Conservation (phyloP, 495 filamentous ascomycete genomes). For the Lasiosphaeria miniovina region DNA sequence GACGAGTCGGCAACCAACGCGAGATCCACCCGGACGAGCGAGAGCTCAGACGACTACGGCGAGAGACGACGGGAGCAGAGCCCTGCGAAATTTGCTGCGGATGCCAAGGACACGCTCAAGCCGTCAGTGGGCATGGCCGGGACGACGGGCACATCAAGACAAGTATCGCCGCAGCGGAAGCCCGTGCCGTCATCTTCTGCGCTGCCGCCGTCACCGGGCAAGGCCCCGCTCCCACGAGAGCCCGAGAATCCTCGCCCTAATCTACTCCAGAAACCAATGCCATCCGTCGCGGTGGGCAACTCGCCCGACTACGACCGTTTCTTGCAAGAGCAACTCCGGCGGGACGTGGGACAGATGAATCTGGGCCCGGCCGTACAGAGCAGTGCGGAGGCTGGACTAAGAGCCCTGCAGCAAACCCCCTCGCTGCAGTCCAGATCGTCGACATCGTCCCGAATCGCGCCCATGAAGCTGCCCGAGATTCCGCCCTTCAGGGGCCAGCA, state of each 20-base stretch:
- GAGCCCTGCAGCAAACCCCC: conserved; percentile 14
- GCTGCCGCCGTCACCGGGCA: conserved; percentile 55
- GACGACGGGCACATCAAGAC: conserved; percentile 39
- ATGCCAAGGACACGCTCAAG: conserved; percentile 42
- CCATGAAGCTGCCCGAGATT: conserved; percentile 50
- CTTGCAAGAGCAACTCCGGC: conserved; percentile 57
- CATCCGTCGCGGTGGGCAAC: conserved; percentile 22
- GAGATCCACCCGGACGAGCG: conserved; percentile 46
- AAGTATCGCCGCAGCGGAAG: conserved; percentile 59
- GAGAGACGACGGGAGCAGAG: conserved; percentile 40
- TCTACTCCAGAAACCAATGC: conserved; percentile 35
- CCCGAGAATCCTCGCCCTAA: conserved; percentile 44
- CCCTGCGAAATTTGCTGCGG: conserved; percentile 40
- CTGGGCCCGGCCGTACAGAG: conserved; percentile 28
- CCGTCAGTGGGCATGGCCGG: conserved; percentile 16
- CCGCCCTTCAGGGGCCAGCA: conserved; percentile 47
- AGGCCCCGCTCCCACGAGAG: conserved; percentile 26
- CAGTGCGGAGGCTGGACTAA: background rate
- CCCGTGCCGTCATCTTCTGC: conserved; percentile 56
- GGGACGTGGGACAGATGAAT: conserved; percentile 55
- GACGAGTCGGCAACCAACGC: conserved; percentile 71
- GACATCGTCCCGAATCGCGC: conserved; percentile 25
- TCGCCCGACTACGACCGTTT: conserved; percentile 60
- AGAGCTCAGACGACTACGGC: conserved; percentile 47
- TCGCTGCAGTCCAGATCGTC: conserved; percentile 23